Evolutionary conservation across 345 rosid species (phyloP).

Genomic region (Eucalyptus sp.): DNA sequence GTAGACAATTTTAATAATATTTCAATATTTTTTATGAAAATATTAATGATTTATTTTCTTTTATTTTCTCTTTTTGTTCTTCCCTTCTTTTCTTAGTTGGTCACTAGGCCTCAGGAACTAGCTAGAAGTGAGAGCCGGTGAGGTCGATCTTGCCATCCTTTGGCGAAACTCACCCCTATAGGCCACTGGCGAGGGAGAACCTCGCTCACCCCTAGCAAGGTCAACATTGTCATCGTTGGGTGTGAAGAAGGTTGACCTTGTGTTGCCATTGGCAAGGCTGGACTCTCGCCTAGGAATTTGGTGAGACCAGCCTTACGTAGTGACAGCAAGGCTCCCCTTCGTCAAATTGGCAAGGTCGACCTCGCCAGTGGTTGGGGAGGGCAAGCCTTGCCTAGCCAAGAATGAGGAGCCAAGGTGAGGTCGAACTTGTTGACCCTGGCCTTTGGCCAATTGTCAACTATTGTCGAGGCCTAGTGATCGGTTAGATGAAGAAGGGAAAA

Average conservation of each 20-base stretch:
- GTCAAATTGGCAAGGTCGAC: fast-evolving
- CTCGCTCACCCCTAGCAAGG: background rate
- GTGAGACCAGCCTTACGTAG: fast-evolving
- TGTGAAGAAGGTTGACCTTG: background rate
- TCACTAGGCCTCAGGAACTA: fast-evolving
- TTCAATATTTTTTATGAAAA: too few species aligned
- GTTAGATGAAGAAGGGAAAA: background rate
- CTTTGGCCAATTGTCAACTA: background rate
- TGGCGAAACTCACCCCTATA: fast-evolving
- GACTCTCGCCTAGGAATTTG: fast-evolving
- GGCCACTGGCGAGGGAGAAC: fast-evolving
- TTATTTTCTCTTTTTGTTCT: fast-evolving
- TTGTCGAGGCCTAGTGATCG: fast-evolving
- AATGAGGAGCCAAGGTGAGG: background rate
- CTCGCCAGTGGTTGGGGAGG: background rate
- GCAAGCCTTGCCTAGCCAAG: background rate
- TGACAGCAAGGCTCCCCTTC: fast-evolving
- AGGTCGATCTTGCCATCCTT: fast-evolving
- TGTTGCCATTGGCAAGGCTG: fast-evolving
- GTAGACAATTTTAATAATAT: too few species aligned
- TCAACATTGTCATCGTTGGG: background rate
- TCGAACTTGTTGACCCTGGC: fast-evolving
- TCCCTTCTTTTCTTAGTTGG: background rate
- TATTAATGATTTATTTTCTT: too few species aligned
- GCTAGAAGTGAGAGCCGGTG: fast-evolving